Conservation (phyloP, 768 basidiomycete species). For the Lactarius pseudohatsudake region DNA sequence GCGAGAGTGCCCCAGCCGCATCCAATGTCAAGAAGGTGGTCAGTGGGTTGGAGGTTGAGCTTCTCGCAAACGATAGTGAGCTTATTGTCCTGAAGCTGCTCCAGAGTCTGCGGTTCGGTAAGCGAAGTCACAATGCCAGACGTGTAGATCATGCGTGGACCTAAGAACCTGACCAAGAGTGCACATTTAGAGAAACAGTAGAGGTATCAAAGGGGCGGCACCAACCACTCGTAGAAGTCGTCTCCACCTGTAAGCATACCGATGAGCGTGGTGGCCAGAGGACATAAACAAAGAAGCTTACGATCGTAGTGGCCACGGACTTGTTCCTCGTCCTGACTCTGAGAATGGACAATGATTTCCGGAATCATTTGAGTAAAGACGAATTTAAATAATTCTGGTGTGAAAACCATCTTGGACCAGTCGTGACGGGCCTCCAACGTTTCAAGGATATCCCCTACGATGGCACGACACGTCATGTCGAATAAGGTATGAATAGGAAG, state of each 20-base stretch:
- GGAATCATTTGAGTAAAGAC: constrained; percentile 85
- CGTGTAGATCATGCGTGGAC: constrained; percentile 96
- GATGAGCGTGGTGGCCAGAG: constrained; percentile 21
- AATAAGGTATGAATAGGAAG: constrained; percentile 15
- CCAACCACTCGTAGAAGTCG: constrained; percentile 90
- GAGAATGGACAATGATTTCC: constrained; percentile 92
- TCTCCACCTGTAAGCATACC: constrained; percentile 62
- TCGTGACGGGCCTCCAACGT: constrained; percentile 93
- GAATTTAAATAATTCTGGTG: constrained; percentile 89
- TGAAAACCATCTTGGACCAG: constrained; percentile 92
- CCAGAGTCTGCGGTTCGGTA: constrained; percentile 75
- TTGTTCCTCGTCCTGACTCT: constrained; percentile 90
- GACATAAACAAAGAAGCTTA: constrained; percentile 37
- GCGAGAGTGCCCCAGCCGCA: constrained; percentile 97
- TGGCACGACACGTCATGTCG: constrained; percentile 13
- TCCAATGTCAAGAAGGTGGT: constrained; percentile 82
- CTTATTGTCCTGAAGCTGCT: constrained; percentile 98
- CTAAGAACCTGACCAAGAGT: constrained; percentile 68
- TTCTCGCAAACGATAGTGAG: constrained; percentile 94
- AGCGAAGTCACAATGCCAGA: constrained; percentile 82
- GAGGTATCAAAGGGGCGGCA: constrained; percentile 11
- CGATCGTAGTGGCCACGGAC: constrained; percentile 96
- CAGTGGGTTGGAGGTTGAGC: constrained; percentile 81
- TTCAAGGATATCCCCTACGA: constrained; percentile 86
- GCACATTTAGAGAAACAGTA: neutral